phyloP scores from a whole-genome alignment of 306 rosid genomes.

The Lablab purpureus region DNA sequence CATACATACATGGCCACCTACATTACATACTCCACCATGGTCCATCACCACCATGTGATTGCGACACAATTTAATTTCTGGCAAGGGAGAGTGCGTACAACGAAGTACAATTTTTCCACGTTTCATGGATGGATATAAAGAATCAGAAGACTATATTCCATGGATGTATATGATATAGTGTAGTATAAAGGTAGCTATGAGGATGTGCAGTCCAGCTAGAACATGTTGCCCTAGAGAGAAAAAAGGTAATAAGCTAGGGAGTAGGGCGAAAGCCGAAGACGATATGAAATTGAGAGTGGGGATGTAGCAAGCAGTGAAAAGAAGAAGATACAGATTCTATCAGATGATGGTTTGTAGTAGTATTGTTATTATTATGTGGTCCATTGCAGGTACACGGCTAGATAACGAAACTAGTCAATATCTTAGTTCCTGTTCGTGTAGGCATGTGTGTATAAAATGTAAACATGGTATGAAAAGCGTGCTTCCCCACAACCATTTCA shows the following conservation, averaged over 20 bases:
- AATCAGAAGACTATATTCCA: slow-evolving; percentile 6
- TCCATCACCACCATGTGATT: neutral
- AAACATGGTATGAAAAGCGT: slow-evolving; percentile 73
- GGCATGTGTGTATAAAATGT: slow-evolving; percentile 35
- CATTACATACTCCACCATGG: neutral
- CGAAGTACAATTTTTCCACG: slow-evolving; percentile 39
- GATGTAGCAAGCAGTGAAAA: neutral
- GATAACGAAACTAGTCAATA: slow-evolving; percentile 46
- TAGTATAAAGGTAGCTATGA: too few relatives aligned
- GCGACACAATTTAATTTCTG: neutral
- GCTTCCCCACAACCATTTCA: slow-evolving; percentile 62
- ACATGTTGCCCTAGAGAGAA: slow-evolving; percentile 13
- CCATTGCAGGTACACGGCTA: slow-evolving; percentile 38
- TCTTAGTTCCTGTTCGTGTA: slow-evolving; percentile 36
- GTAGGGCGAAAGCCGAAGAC: neutral
- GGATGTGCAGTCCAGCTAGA: neutral
- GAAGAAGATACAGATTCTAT: slow-evolving; percentile 3
- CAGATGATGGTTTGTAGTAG: neutral
- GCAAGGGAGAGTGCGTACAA: slow-evolving; percentile 5
- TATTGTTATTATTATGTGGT: slow-evolving; percentile 46
- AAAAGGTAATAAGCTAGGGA: neutral
- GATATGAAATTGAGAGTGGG: slow-evolving; percentile 13
- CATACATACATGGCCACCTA: neutral
- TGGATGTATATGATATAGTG: neutral
- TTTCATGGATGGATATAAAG: neutral